Conservation (phyloP, 78 protist genomes). For the Chrysochromulina parva region DNA sequence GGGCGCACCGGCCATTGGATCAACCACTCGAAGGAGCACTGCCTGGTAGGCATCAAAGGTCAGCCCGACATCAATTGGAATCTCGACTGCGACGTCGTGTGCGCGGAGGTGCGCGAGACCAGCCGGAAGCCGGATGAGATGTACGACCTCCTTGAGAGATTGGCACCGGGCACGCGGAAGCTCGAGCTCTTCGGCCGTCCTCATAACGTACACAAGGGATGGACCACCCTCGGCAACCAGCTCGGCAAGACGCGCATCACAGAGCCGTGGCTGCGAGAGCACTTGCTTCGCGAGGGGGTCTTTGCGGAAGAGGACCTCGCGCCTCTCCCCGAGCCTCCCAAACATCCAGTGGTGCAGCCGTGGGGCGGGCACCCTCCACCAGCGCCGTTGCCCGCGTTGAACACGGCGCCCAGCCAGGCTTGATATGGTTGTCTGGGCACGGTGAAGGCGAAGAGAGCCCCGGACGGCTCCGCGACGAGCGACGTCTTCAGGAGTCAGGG, state of each 20-base stretch:
- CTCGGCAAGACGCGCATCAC: not conserved
- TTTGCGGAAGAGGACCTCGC: not conserved
- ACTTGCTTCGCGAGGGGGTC: constrained; percentile 2
- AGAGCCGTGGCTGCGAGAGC: constrained; percentile 22
- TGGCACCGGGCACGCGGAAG: constrained; percentile 36
- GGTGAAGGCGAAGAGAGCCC: too few species aligned
- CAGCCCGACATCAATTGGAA: not conserved
- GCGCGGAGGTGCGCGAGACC: constrained; percentile 38
- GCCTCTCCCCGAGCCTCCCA: not conserved
- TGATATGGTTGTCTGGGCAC: too few species aligned
- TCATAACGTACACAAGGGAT: constrained; percentile 51
- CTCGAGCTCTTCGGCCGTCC: constrained; percentile 29
- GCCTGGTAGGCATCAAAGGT: constrained; percentile 45
- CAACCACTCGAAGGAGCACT: constrained; percentile 61
- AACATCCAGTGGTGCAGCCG: too few species aligned
- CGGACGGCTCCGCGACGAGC: too few species aligned
- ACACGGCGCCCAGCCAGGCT: too few species aligned
- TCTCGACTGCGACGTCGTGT: constrained; percentile 54
- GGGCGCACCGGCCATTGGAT: constrained; percentile 71
- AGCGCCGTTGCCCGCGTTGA: too few species aligned
- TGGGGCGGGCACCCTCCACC: too few species aligned
- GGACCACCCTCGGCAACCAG: constrained; percentile 65
- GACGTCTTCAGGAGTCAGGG: too few species aligned
- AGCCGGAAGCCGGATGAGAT: constrained; percentile 61
- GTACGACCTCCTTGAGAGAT: constrained; percentile 51